Conservation (phyloP, 2,329 filamentous ascomycete species). For the Periconia macrospinosa region DNA sequence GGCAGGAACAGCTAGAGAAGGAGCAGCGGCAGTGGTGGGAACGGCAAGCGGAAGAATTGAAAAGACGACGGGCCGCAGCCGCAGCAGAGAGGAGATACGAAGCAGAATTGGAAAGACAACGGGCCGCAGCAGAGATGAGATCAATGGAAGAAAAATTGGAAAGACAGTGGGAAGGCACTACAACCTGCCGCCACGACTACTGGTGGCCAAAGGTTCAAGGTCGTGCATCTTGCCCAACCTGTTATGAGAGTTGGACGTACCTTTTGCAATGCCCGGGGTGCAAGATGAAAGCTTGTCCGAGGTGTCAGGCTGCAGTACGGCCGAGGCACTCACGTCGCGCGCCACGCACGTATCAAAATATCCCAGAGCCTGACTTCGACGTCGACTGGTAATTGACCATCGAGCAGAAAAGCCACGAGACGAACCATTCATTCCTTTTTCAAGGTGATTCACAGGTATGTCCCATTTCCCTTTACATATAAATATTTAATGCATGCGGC, state of each 20-base stretch:
- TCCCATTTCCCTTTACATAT: no score
- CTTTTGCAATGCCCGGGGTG: conserved; percentile 17
- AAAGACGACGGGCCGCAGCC: not conserved
- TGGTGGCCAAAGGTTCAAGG: conserved; percentile 21
- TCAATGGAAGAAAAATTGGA: no score
- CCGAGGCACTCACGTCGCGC: conserved; percentile 3
- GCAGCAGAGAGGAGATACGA: not conserved
- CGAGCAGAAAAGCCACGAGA: no score
- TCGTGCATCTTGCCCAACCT: conserved; percentile 14
- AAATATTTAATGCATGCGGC: no score
- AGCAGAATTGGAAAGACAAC: not conserved
- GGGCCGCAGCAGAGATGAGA: no score
- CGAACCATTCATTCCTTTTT: no score
- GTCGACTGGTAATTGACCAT: not conserved
- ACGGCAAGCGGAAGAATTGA: not conserved
- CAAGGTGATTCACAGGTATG: no score
- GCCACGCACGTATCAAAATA: not conserved
- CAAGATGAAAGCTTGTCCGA: conserved; percentile 15
- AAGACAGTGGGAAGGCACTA: not conserved
- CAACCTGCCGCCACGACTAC: conserved; percentile 13
- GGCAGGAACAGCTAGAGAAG: not conserved
- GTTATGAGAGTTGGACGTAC: conserved; percentile 11
- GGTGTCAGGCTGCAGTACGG: conserved; percentile 14
- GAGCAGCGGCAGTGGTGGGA: not conserved
- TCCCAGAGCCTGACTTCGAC: not conserved